Conservation (phyloP, 2,329 filamentous ascomycete genomes). For the Calycina herbarum region DNA sequence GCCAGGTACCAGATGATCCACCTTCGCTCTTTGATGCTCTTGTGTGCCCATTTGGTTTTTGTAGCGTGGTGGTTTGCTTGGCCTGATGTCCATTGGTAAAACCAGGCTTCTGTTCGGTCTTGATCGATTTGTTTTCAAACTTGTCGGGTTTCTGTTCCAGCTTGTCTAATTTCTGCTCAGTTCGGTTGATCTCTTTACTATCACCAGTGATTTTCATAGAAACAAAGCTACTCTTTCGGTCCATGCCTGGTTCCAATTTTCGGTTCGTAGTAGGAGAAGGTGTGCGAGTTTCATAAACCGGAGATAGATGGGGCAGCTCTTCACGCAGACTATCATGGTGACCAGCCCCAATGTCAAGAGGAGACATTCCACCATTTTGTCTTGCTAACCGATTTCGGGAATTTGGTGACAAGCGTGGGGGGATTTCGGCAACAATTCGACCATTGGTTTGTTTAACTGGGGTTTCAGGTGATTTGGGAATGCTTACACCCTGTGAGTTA, state of each 20-base stretch:
- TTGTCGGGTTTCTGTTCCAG: background rate
- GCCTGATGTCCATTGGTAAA: slow-evolving; percentile 41
- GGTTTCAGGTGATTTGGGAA: slow-evolving; percentile 5
- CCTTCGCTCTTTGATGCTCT: slow-evolving; percentile 57
- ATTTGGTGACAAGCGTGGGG: slow-evolving; percentile 32
- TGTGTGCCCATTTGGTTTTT: slow-evolving; percentile 53
- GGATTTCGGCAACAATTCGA: slow-evolving; percentile 22
- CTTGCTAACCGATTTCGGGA: slow-evolving; percentile 29
- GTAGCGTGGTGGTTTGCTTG: slow-evolving; percentile 22
- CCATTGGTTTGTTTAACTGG: slow-evolving; percentile 22
- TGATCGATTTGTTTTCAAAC: background rate
- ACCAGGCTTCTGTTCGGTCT: background rate
- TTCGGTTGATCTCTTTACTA: slow-evolving; percentile 18
- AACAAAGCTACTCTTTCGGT: slow-evolving; percentile 22
- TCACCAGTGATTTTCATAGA: slow-evolving; percentile 22
- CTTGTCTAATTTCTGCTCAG: slow-evolving; percentile 11
- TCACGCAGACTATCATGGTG: slow-evolving; percentile 31
- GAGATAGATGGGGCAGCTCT: slow-evolving; percentile 56
- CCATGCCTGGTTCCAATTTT: slow-evolving; percentile 47
- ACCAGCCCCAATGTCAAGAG: slow-evolving; percentile 34
- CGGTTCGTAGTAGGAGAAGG: slow-evolving; percentile 65
- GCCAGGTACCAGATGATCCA: slow-evolving; percentile 51
- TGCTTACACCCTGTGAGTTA: background rate
- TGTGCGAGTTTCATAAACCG: slow-evolving; percentile 71
- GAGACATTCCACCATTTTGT: slow-evolving; percentile 36